A percentile compares a stretch with the other conserved stretches of the same genome.
phyloP scores from a whole-genome alignment of 306 rosid species.

The Psophocarpus tetragonolobus region DNA sequence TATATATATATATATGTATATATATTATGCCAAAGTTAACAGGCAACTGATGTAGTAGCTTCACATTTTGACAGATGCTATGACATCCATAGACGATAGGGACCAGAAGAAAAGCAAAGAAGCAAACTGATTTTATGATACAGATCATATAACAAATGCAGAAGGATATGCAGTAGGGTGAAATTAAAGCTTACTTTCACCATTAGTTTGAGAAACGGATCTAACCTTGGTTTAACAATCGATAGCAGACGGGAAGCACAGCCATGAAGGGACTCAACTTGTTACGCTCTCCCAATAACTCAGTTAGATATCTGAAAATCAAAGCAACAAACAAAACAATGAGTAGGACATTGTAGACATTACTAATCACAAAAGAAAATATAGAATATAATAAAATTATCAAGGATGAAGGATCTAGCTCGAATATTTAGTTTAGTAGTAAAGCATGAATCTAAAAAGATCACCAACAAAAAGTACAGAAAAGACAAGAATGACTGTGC shows the following conservation, averaged over 20 bases:
- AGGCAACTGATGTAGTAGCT: background rate
- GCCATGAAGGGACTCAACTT: slow-evolving; percentile 77
- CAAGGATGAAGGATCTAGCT: background rate
- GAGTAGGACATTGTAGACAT: background rate
- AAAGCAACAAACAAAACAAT: slow-evolving; percentile 5
- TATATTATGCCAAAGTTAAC: background rate
- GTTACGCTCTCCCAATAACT: slow-evolving; percentile 80
- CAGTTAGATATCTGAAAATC: slow-evolving; percentile 65
- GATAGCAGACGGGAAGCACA: slow-evolving; percentile 67
- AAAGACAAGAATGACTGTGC: background rate
- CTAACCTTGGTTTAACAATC: slow-evolving; percentile 93
- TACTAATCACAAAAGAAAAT: slow-evolving; percentile 1
- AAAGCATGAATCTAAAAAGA: background rate
- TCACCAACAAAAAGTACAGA: background rate
- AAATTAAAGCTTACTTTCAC: slow-evolving; percentile 2
- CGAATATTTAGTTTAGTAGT: background rate
- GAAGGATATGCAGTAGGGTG: background rate
- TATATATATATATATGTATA: background rate
- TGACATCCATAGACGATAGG: background rate
- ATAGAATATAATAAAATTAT: background rate
- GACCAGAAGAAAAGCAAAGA: background rate
- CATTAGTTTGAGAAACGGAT: slow-evolving; percentile 21
- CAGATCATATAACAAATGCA: background rate
- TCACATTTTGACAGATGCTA: background rate
- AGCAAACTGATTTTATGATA: background rate